Evolutionary conservation across 2,329 filamentous ascomycete genomes (phyloP).

Genomic region (Pseudohalonectria lignicola): DNA sequence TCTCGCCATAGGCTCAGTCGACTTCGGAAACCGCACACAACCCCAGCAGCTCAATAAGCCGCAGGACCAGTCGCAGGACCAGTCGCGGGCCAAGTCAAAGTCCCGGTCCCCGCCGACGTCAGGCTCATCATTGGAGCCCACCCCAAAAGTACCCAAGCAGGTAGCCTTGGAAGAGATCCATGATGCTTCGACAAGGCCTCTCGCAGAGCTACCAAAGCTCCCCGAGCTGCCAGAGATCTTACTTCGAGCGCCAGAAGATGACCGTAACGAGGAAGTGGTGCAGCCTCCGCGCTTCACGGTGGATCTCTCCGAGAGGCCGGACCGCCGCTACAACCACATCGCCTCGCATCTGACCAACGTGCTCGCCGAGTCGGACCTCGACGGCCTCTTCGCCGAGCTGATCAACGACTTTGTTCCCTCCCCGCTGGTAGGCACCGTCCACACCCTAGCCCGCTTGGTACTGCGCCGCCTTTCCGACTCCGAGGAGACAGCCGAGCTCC

Average conservation of each 20-base stretch:
- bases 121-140: too few species aligned
- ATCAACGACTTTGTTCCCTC: constrained; percentile 1
- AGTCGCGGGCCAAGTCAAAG: too few species aligned
- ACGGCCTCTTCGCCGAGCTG: constrained; percentile 8
- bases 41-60: too few species aligned
- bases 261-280: background rate
- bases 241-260: background rate
- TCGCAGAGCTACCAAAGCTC: too few species aligned
- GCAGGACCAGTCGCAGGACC: too few species aligned
- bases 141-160: background rate
- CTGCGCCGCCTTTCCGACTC: constrained; percentile 36
- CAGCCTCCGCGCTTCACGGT: constrained; percentile 11
- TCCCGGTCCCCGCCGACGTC: too few species aligned
- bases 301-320: constrained; percentile 15
- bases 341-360: constrained; percentile 9
- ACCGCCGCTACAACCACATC: constrained; percentile 16
- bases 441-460: constrained; percentile 26
- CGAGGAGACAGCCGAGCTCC: constrained; percentile 52
- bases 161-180: too few species aligned
- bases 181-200: too few species aligned
- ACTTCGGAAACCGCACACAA: too few species aligned
- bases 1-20: too few species aligned
- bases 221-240: background rate
- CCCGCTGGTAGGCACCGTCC: constrained; percentile 3
- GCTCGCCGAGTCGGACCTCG: constrained; percentile 19